Base-by-base conservation (phyloP, 192 early-diverging fungal species). In the Coemansia sp. region DNA sequence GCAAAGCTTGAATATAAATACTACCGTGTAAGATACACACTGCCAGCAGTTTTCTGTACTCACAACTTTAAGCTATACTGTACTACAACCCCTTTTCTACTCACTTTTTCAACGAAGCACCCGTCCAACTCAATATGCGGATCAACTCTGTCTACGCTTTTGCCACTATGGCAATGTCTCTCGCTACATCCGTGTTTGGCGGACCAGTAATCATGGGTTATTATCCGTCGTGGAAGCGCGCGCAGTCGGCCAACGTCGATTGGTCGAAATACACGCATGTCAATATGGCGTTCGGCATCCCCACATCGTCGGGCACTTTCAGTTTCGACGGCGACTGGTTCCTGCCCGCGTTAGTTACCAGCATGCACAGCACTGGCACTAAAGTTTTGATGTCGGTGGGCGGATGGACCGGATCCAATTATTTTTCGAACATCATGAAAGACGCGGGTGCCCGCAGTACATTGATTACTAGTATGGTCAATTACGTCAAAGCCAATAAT, bases 401-500 rank as follows among this genome's bases (percentile, higher is more conserved):
- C 39, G 91, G 91, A 7, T 90, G 86, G 91, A 90, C 86, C 24
- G 90, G 91, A 24, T 90, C 89, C 5, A 84, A 90, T 59, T 75
- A 61, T 37, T 90, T 91, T 74, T 88, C 87, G 34, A 63, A 73
- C 7, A 88, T 91, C 60, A 68, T 84, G 14, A 84, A 88, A 29
- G 65, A 66, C 41, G 9, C 68, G 5, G n/a, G 57, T 6, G 62
- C 68, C 0, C 0, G 24, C 24, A 27, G 24, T 27, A 27, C 24
- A 27, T 1, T 27, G 24, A 27, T 27, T 1, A 27, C 0, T 1
- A 27, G 24, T 27, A 27, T 27, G 24, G 24, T 27, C 24, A 27
- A 1, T 27, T 27, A 27, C 24, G 24, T 27, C 24, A 27, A 27
- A 1, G 24, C 24, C 24, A 27, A 27, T 27, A 27, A 27, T 27